A percentile compares a stretch with the other conserved stretches of the same genome.
Evolutionary conservation across 768 basidiomycete species (phyloP).

Genomic region (Saitozyma sp.): DNA sequence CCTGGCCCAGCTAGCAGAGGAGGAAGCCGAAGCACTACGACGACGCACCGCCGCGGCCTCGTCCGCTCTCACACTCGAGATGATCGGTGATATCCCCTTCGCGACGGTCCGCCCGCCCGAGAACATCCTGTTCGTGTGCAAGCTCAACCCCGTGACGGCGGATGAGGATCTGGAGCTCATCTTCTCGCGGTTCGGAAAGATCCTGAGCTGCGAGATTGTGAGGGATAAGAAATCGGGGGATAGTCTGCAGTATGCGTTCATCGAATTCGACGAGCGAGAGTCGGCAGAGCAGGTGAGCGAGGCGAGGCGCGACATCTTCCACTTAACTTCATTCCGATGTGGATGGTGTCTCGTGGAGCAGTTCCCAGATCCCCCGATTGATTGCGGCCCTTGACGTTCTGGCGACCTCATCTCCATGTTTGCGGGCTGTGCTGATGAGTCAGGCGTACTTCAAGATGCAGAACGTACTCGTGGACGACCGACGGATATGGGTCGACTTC

Average conservation of each 20-base stretch:
- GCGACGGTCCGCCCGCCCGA: constrained; percentile 97
- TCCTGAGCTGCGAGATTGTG: constrained; percentile 97
- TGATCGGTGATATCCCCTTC: constrained; percentile 98
- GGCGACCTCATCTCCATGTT: too few species aligned
- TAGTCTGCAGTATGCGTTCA: constrained; percentile 95
- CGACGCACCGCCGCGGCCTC: constrained; percentile 88
- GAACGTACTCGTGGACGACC: constrained; percentile 94
- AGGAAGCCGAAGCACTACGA: constrained; percentile 75
- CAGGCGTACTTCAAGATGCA: constrained; percentile 99
- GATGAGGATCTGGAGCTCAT: constrained; percentile 97
- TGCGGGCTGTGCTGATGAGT: too few species aligned
- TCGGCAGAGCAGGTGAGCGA: constrained; percentile 83
- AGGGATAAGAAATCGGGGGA: constrained; percentile 94
- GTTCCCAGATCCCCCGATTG: neutral
- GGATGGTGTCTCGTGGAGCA: neutral
- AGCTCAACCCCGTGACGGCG: constrained; percentile 89
- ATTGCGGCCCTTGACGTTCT: too few species aligned
- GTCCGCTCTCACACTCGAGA: constrained; percentile 93
- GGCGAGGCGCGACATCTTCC: neutral
- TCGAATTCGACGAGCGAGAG: constrained; percentile 92
- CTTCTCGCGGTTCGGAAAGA: constrained; percentile 89
- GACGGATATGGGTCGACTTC: constrained; percentile 97
- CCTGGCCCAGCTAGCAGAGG: constrained; percentile 74
- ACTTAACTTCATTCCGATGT: neutral
- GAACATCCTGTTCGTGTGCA: constrained; percentile 98